These are phyloP conservation scores for Gossypium turneri DNA, from an alignment of 345 rosid species.

Conservation along the genomic window DNA sequence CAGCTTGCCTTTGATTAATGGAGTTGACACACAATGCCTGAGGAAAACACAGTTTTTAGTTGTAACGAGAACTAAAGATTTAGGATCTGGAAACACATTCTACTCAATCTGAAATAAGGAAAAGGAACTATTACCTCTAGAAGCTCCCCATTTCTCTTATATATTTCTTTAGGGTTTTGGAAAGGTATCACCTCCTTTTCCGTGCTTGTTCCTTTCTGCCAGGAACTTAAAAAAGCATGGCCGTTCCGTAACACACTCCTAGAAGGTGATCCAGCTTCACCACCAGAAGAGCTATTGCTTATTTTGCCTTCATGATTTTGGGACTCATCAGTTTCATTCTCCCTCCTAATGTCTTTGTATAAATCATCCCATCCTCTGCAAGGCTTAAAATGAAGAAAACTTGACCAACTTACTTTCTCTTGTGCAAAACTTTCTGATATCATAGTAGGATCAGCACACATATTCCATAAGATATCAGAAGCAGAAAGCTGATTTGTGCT, in stretches of 20 bases:
- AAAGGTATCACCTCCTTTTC: slow-evolving; percentile 46
- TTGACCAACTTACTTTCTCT: slow-evolving; percentile 49
- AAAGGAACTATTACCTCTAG: slow-evolving; percentile 52
- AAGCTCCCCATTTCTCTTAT: slow-evolving; percentile 81
- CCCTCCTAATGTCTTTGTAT: slow-evolving; percentile 33
- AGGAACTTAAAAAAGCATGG: slow-evolving; percentile 39
- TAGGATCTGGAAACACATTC: not conserved
- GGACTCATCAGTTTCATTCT: slow-evolving; percentile 29
- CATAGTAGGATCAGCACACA: slow-evolving; percentile 59
- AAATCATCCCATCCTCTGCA: slow-evolving; percentile 54
- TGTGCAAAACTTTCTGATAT: slow-evolving; percentile 54
- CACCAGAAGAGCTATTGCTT: slow-evolving; percentile 28
- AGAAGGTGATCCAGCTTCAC: slow-evolving; percentile 35
- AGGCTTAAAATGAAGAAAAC: slow-evolving; percentile 35
- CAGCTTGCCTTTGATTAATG: slow-evolving; percentile 60
- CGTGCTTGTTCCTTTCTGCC: slow-evolving; percentile 43
- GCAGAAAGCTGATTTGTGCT: slow-evolving; percentile 33
- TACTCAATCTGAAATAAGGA: slow-evolving; percentile 10
- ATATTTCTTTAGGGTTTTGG: slow-evolving; percentile 58
- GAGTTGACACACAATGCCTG: slow-evolving; percentile 84
- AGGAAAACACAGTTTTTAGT: slow-evolving; percentile 24
- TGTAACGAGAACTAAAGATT: slow-evolving; percentile 14
- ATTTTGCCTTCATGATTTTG: slow-evolving; percentile 32
- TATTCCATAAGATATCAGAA: slow-evolving; percentile 51
- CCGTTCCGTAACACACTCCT: slow-evolving; percentile 35